Conservation (phyloP, 805 yeast species). For the Wickerhamomyces kurtzmanii region DNA sequence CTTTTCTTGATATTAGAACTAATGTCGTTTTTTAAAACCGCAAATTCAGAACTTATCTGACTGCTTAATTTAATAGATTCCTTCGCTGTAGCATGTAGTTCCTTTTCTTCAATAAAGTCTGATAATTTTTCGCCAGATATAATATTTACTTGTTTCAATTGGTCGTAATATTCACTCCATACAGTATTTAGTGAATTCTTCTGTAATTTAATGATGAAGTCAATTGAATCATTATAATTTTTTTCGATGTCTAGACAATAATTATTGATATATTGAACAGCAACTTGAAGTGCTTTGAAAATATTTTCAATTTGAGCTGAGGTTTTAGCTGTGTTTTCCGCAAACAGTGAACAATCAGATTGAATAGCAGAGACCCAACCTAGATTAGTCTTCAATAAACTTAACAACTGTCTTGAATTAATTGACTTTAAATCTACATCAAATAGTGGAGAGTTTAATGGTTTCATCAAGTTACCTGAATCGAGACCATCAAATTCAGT, state of each 20-base stretch:
- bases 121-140: constrained; percentile 5
- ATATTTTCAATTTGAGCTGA: constrained; percentile 27
- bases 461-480: constrained; percentile 21
- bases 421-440: constrained; percentile 15
- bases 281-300: constrained; percentile 35
- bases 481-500: too few relatives aligned
- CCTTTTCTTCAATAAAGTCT: constrained; percentile 4
- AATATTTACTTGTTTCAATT: constrained; percentile 5
- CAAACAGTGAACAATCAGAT: constrained; percentile 26
- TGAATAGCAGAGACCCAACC: constrained; percentile 42
- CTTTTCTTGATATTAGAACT: constrained; percentile 25
- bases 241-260: constrained; percentile 41
- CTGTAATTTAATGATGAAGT: constrained; percentile 27
- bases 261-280: constrained; percentile 37
- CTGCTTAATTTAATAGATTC: constrained; percentile 15
- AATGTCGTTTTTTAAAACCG: constrained; percentile 23
- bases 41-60: constrained; percentile 10
- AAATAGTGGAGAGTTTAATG: constrained; percentile 24
- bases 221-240: constrained; percentile 26
- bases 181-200: constrained; percentile 25
- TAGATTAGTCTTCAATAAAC: constrained; percentile 32
- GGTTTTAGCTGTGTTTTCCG: constrained; percentile 19
- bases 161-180: constrained; percentile 9
- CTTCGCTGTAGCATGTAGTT: constrained; percentile 16
- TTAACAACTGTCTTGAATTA: constrained; percentile 13